These are phyloP conservation scores for Beauveria varroae DNA, from an alignment of 2,329 filamentous ascomycete species.

Conservation along the genomic window DNA sequence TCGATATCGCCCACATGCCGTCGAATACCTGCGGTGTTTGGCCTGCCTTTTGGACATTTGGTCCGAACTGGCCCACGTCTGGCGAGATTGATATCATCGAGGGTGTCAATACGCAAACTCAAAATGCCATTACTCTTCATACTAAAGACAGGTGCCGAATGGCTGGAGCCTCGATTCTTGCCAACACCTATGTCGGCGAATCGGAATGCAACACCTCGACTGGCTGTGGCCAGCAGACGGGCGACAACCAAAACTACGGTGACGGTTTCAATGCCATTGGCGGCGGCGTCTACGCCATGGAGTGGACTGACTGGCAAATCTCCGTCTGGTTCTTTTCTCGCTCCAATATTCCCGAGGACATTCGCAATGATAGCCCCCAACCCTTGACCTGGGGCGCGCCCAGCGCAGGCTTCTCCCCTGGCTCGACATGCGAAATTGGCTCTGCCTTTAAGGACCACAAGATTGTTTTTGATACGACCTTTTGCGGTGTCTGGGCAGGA, in stretches of 20 bases:
- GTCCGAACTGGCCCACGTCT: slow-evolving; percentile 58
- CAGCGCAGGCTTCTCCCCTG: slow-evolving; percentile 57
- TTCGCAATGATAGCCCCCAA: slow-evolving; percentile 51
- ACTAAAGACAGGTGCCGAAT: slow-evolving; percentile 55
- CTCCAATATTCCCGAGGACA: slow-evolving; percentile 54
- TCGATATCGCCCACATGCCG: slow-evolving; percentile 74
- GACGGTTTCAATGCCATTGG: slow-evolving; percentile 61
- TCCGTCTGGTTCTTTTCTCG: slow-evolving; percentile 78
- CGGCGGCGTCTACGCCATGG: slow-evolving; percentile 66
- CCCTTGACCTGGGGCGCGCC: slow-evolving; percentile 64
- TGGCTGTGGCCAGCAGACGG: slow-evolving; percentile 53
- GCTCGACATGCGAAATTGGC: slow-evolving; percentile 63
- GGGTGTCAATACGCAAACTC: slow-evolving; percentile 57
- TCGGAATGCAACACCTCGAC: slow-evolving; percentile 50
- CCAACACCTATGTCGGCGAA: slow-evolving; percentile 36
- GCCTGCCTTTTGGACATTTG: slow-evolving; percentile 67
- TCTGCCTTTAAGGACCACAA: slow-evolving; percentile 63
- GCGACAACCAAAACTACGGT: slow-evolving; percentile 51
- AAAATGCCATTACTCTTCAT: slow-evolving; percentile 61
- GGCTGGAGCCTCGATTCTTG: slow-evolving; percentile 37
- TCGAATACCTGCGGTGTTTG: slow-evolving; percentile 62
- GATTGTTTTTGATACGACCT: slow-evolving; percentile 74
- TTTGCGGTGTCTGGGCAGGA: slow-evolving; percentile 86
- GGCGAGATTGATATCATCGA: slow-evolving; percentile 80
- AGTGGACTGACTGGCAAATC: slow-evolving; percentile 69